phyloP scores from a whole-genome alignment of 2,329 filamentous ascomycete genomes.

The Scedosporium apiospermum region DNA sequence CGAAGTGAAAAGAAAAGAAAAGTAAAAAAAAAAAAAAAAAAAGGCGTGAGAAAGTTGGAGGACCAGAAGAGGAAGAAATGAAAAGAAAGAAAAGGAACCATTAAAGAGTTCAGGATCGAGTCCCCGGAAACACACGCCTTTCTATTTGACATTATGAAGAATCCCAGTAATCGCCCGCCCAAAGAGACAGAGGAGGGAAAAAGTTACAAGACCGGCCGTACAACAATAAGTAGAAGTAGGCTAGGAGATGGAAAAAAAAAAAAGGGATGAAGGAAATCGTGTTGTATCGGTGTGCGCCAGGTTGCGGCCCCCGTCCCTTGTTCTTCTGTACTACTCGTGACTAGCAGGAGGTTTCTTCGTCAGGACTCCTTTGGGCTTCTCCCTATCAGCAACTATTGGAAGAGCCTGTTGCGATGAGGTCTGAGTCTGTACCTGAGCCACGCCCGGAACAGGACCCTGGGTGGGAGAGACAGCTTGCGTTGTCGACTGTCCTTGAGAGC shows the following conservation, averaged over 20 bases:
- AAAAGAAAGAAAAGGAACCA: neutral
- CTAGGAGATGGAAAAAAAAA: too few species aligned
- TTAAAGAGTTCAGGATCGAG: neutral
- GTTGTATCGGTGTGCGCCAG: too few species aligned
- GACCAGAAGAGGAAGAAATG: too few species aligned
- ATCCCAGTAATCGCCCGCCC: too few species aligned
- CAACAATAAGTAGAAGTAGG: too few species aligned
- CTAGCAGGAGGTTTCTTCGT: conserved; percentile 2
- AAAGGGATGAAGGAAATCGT: too few species aligned
- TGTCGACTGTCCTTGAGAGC: neutral
- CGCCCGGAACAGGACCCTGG: neutral
- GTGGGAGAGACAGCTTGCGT: neutral
- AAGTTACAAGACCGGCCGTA: too few species aligned
- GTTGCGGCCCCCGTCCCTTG: too few species aligned
- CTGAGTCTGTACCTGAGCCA: neutral
- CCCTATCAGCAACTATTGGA: neutral
- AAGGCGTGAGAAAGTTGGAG: neutral
- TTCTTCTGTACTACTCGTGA: too few species aligned
- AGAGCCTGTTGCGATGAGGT: neutral
- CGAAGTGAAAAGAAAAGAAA: too few species aligned
- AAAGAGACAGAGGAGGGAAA: too few species aligned
- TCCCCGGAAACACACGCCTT: neutral
- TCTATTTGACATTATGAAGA: neutral
- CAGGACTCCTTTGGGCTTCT: neutral
- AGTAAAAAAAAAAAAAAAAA: neutral